phyloP scores from a whole-genome alignment of 352 stramenopile genomes.

The Phytopythium cucurbitacearum region DNA sequence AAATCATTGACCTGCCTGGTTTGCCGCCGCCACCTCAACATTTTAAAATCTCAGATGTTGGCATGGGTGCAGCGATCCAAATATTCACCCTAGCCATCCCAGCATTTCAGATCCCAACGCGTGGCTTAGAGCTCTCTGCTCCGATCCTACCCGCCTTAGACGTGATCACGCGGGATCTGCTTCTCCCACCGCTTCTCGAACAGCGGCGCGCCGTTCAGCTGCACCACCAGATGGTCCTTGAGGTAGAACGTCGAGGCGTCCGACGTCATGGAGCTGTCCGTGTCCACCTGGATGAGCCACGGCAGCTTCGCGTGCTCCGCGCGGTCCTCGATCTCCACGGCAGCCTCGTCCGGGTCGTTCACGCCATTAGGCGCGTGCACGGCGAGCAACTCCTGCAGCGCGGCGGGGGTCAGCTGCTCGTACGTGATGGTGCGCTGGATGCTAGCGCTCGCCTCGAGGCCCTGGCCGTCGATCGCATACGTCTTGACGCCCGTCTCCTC shows the following conservation, averaged over 20 bases:
- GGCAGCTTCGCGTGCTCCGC: conserved; percentile 26
- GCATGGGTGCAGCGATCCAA: too few species aligned
- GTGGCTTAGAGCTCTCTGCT: too few species aligned
- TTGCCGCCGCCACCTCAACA: too few species aligned
- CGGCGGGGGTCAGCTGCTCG: conserved; percentile 22
- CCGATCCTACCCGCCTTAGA: conserved; percentile 10
- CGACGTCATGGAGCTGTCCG: conserved; percentile 40
- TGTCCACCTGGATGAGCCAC: conserved; percentile 35
- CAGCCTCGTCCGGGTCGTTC: conserved; percentile 4
- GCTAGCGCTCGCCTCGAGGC: conserved; percentile 21
- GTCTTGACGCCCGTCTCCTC: conserved; percentile 39
- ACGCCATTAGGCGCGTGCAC: conserved; percentile 7
- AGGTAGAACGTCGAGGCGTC: conserved; percentile 26
- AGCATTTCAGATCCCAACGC: too few species aligned
- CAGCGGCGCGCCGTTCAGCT: conserved; percentile 26
- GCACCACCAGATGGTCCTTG: conserved; percentile 27
- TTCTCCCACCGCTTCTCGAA: conserved; percentile 39
- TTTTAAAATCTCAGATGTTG: too few species aligned
- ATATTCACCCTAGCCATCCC: too few species aligned
- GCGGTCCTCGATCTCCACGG: conserved; percentile 19
- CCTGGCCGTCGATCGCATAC: conserved; percentile 32
- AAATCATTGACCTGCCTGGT: too few species aligned
- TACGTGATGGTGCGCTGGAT: conserved; percentile 39
- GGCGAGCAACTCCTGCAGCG: conserved; percentile 6
- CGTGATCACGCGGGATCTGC: conserved; percentile 26